Evolutionary conservation across 2,329 filamentous ascomycete species (phyloP).

Genomic region (Diaporthe ilicicola): DNA sequence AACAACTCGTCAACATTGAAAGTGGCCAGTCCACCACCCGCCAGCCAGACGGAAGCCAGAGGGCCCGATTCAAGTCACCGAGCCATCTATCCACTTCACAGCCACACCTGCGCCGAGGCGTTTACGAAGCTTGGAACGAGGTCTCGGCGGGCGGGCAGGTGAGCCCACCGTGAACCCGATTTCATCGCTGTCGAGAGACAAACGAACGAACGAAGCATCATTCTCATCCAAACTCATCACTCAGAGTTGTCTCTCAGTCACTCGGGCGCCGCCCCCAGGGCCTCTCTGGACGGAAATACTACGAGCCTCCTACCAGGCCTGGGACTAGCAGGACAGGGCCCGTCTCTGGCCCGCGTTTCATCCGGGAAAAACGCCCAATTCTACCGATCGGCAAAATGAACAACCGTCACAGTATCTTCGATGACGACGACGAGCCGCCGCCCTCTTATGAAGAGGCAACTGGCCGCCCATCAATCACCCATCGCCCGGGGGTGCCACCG

Average conservation of each 20-base stretch:
- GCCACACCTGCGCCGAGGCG: constrained; percentile 28
- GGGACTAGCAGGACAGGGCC: neutral
- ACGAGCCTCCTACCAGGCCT: neutral
- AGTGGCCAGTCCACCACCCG: neutral
- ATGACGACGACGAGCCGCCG: constrained; percentile 26
- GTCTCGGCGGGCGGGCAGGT: constrained; percentile 7
- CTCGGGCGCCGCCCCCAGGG: no score
- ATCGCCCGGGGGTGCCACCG: neutral
- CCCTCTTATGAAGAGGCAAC: constrained; percentile 30
- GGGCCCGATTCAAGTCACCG: neutral
- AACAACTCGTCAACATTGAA: neutral
- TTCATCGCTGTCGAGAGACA: neutral
- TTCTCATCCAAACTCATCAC: neutral
- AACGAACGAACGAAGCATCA: no score
- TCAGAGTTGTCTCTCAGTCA: neutral
- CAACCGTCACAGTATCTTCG: constrained; percentile 1
- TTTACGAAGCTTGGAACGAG: constrained; percentile 16
- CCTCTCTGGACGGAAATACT: neutral
- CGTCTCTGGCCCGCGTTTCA: neutral
- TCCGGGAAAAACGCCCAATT: neutral
- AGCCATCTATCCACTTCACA: constrained; percentile 7
- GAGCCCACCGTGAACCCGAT: neutral
- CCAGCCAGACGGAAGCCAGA: neutral
- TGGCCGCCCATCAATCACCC: constrained; percentile 5
- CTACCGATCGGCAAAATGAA: constrained; percentile 3